A percentile compares a stretch with the other conserved stretches of the same genome.
Evolutionary conservation across 2,329 filamentous ascomycete genomes (phyloP).

Genomic region (Fusarium abutilonis): DNA sequence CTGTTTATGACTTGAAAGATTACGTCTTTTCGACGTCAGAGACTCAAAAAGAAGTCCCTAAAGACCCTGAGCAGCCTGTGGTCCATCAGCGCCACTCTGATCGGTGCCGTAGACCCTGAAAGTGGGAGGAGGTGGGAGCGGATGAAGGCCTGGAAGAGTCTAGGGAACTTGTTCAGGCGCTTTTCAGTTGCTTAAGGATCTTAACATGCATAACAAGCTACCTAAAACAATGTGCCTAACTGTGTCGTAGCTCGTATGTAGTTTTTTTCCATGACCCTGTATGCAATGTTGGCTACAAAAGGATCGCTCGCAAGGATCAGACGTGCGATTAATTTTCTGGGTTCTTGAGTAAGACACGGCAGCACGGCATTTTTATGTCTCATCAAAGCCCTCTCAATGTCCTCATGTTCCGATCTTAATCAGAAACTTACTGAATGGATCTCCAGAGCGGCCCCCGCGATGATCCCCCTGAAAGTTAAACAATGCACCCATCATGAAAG

Average conservation of each 20-base stretch:
- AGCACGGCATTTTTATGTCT: neutral
- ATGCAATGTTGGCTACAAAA: neutral
- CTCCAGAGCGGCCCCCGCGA: constrained; percentile 7
- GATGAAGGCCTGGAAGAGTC: constrained; percentile 16
- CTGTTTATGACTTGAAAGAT: neutral
- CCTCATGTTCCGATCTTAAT: constrained; percentile 2
- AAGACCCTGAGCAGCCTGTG: constrained; percentile 13
- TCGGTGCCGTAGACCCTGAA: constrained; percentile 7
- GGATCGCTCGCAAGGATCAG: constrained; percentile 2
- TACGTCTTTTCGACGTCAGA: constrained; percentile 36
- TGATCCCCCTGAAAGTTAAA: constrained; percentile 32
- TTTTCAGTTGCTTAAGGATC: neutral
- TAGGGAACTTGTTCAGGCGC: neutral
- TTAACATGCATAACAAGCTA: neutral
- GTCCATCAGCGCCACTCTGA: constrained; percentile 9
- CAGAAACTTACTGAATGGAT: neutral
- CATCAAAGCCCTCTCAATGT: neutral
- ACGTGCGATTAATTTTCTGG: constrained; percentile 3
- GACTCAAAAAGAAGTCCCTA: neutral
- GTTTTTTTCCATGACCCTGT: neutral
- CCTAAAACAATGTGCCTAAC: neutral
- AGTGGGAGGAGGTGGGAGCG: constrained; percentile 5
- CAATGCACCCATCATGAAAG: constrained; percentile 17
- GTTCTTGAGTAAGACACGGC: constrained; percentile 1
- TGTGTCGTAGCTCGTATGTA: neutral